Evolutionary conservation across 1,284 basidiomycete genomes (phyloP).

Genomic region (Boletus semigastroideus): DNA sequence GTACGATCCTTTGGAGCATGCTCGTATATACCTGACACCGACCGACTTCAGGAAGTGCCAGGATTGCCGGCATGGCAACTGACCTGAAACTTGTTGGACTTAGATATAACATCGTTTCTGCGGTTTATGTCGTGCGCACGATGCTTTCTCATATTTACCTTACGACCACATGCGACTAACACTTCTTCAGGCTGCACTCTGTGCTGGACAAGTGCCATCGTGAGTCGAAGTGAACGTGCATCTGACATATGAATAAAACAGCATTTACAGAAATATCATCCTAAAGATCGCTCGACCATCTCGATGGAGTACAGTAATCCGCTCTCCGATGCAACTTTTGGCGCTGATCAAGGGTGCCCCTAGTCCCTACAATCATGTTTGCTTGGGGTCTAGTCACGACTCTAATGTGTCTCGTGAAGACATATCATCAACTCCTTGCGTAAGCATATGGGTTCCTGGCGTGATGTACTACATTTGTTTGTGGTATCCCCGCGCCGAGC

Average conservation of each 20-base stretch:
- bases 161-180: neutral
- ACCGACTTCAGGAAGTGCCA: constrained; percentile 32
- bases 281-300: constrained; percentile 46
- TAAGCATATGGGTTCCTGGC: constrained; percentile 30
- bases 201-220: constrained; percentile 46
- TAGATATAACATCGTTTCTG: constrained; percentile 35
- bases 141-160: no score
- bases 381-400: constrained; percentile 45
- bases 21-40: no score
- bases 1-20: no score
- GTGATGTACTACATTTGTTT: constrained; percentile 13
- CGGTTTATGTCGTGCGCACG: no score
- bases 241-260: neutral
- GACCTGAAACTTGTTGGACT: constrained; percentile 40
- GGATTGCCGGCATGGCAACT: constrained; percentile 41
- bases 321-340: neutral
- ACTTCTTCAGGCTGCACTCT: constrained; percentile 39
- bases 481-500: constrained; percentile 20
- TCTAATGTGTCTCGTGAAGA: constrained; percentile 35
- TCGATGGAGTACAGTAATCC: constrained; percentile 38
- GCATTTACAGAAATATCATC: constrained; percentile 38
- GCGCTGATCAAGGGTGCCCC: neutral
- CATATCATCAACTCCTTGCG: constrained; percentile 30
- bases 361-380: constrained; percentile 48
- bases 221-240: constrained; percentile 24